Conservation (phyloP, 2,329 filamentous ascomycete genomes). For the Leptographium procerum region DNA sequence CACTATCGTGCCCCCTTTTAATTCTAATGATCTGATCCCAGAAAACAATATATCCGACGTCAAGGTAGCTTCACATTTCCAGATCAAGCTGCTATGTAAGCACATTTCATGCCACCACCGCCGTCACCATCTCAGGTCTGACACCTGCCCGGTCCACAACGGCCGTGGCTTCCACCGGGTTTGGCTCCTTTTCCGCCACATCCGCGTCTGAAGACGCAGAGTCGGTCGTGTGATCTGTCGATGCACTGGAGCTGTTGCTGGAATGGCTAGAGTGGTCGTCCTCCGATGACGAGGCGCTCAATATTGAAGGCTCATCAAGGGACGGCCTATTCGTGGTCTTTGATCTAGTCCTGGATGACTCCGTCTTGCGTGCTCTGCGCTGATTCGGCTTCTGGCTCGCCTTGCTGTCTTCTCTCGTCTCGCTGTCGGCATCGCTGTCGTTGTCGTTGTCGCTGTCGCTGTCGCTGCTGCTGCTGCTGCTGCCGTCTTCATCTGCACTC, state of each 20-base stretch:
- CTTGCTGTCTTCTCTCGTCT: not conserved
- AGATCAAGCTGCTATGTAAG: too few relatives aligned
- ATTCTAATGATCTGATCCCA: too few relatives aligned
- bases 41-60: too few relatives aligned
- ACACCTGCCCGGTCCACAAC: too few relatives aligned
- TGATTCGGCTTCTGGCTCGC: not conserved
- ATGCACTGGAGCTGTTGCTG: not conserved
- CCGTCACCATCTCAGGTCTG: too few relatives aligned
- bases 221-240: not conserved
- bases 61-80: too few relatives aligned
- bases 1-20: too few relatives aligned
- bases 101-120: not conserved
- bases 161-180: not conserved
- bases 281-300: not conserved
- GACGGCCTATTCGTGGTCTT: not conserved
- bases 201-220: not conserved
- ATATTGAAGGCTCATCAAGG: not conserved
- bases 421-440: not conserved
- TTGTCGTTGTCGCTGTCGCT: not conserved
- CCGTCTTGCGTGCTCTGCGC: not conserved
- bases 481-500: not conserved
- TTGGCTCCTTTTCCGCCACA: not conserved
- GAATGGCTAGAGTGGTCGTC: not conserved
- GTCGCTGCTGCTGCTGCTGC: not conserved
- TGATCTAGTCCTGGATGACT: not conserved